Base-by-base conservation (phyloP, 208 protist species). In the Acanthamoeba healyi region DNA sequence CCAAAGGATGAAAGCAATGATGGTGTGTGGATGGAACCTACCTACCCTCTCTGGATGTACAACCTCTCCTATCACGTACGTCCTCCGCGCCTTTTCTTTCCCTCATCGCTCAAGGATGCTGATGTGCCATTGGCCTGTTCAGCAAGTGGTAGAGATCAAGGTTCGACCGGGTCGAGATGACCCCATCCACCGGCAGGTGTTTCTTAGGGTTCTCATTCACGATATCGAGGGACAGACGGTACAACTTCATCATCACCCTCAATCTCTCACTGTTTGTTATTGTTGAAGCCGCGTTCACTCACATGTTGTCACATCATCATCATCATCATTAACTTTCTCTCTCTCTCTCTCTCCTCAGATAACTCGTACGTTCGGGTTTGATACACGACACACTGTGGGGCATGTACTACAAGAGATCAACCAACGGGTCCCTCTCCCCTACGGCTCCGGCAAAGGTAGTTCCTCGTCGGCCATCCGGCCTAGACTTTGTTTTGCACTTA, bases 331-430 rank as follows among this genome's bases (percentile, higher is more conserved):
- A n/a, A n/a, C n/a, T n/a, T n/a, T n/a, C n/a, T n/a, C n/a, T n/a
- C n/a, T n/a, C n/a, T n/a, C n/a, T n/a, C n/a, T n/a, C n/a, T n/a
- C n/a, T n/a, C n/a, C n/a, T n/a, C n/a, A 65, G 58, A 65, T 32
- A 26, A 65, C 58, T 12, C 58, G 58, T 32, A 65, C 58, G 26
- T 32, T 65, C 26, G 58, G 58, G 26, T 65, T 65, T 32, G 58
- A 65, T 32, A 65, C 58, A 32, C 58, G 58, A 2, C 26, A 65
- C 58, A 65, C 26, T 22, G 72, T 82, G 1, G 42, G 42, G 32
- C 72, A 82, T 29, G 72, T 82, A 26, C 36, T 51, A 5, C 72
- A 82, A 15, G 72, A 82, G 72, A 82, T 82, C 42, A 82, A 82
- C 32, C 40, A n/a, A 26, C 36, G 72, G 5, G 34, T 82, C 36